Percentiles rank a stretch among this genome's conserved stretches.
Evolutionary conservation across 2,329 filamentous ascomycete genomes (phyloP).

Genomic region (Penicillium sp.): DNA sequence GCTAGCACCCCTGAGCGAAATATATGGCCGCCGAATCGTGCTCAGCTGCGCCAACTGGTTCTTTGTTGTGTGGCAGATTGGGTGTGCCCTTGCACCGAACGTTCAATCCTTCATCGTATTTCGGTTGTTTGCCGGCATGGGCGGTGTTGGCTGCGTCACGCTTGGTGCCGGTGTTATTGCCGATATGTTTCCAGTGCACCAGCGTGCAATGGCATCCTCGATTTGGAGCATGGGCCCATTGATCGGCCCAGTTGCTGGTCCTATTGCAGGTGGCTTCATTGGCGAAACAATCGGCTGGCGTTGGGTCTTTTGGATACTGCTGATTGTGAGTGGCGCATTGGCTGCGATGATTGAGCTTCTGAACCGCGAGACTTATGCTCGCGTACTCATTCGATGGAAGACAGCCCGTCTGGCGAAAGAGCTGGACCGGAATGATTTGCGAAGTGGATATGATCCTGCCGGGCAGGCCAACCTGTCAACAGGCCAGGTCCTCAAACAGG

Average conservation of each 20-base stretch:
- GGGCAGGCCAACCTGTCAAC: constrained; percentile 44
- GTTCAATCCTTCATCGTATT: constrained; percentile 57
- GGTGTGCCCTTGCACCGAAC: constrained; percentile 57
- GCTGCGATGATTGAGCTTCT: constrained; percentile 29
- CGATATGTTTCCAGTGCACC: constrained; percentile 23
- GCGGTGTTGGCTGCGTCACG: constrained; percentile 60
- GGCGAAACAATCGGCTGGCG: constrained; percentile 48
- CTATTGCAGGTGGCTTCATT: constrained; percentile 52
- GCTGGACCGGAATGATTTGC: constrained; percentile 9
- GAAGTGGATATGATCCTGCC: constrained; percentile 29
- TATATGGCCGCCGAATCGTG: constrained; percentile 58
- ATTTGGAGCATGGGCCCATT: constrained; percentile 27
- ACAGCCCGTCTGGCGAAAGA: constrained; percentile 57
- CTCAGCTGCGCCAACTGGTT: constrained; percentile 56
- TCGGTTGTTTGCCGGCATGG: constrained; percentile 59
- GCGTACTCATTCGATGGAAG: constrained; percentile 55
- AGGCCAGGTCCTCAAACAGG: constrained; percentile 40
- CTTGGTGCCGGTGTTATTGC: constrained; percentile 19
- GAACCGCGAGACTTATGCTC: constrained; percentile 58
- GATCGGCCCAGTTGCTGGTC: constrained; percentile 40
- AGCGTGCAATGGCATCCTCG: constrained; percentile 24
- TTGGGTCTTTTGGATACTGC: constrained; percentile 52
- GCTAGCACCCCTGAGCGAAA: constrained; percentile 57
- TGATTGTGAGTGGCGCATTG: constrained; percentile 36
- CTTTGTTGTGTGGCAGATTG: constrained; percentile 62